These are phyloP conservation scores for Lactarius tabidus DNA, from an alignment of 768 basidiomycete genomes.

Conservation along the genomic window DNA sequence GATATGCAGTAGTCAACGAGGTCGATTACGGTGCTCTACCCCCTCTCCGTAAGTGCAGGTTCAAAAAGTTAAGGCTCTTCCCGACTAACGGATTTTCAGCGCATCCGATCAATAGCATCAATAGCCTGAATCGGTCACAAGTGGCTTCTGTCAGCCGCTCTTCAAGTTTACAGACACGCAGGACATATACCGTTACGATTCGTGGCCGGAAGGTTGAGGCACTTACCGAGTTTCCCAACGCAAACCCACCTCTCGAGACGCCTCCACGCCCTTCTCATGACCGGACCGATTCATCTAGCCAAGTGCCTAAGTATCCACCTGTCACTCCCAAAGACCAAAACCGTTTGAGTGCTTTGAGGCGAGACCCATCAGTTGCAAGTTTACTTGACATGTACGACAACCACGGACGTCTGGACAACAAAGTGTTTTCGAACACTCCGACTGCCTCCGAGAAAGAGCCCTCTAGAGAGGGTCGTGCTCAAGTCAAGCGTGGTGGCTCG, in stretches of 20 bases:
- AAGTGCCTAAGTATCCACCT: slow-evolving; percentile 34
- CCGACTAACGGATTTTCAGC: slow-evolving; percentile 25
- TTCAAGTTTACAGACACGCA: slow-evolving; percentile 48
- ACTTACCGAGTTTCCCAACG: slow-evolving; percentile 61
- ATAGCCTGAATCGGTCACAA: slow-evolving; percentile 49
- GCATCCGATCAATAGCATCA: slow-evolving; percentile 65
- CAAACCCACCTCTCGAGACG: slow-evolving; percentile 43
- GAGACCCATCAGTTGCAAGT: slow-evolving; percentile 76
- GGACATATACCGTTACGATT: slow-evolving; percentile 72
- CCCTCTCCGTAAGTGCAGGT: slow-evolving; percentile 57
- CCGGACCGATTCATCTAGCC: slow-evolving; percentile 27
- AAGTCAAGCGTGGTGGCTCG: slow-evolving; percentile 60
- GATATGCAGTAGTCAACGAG: slow-evolving; percentile 54
- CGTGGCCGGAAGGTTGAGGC: slow-evolving; percentile 57
- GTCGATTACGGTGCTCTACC: slow-evolving; percentile 55
- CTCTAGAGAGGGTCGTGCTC: slow-evolving; percentile 42
- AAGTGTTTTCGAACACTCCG: slow-evolving; percentile 63
- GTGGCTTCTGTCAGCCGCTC: slow-evolving; percentile 50
- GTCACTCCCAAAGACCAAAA: slow-evolving; percentile 44
- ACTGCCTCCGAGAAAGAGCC: slow-evolving; percentile 32
- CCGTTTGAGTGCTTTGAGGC: slow-evolving; percentile 56
- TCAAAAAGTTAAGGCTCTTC: background rate
- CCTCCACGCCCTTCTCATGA: slow-evolving; percentile 26
- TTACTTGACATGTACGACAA: slow-evolving; percentile 72
- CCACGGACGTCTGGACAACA: slow-evolving; percentile 55